Percentiles rank a stretch among this genome's conserved stretches.
These are phyloP conservation scores for Fusarium circinatum DNA, from an alignment of 2,329 filamentous ascomycete genomes.

Conservation along the genomic window DNA sequence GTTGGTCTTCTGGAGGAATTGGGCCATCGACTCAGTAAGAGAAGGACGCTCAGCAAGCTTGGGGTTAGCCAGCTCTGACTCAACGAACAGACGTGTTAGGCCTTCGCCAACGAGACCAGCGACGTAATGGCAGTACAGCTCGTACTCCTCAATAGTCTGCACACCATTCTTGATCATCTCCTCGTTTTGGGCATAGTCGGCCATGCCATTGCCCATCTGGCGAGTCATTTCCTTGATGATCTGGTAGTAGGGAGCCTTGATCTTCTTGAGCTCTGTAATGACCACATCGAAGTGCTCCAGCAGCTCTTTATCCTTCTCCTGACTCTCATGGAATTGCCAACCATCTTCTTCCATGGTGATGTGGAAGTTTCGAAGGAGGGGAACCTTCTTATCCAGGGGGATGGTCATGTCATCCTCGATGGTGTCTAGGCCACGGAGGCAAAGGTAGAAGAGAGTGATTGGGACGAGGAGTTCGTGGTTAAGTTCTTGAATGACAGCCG, in stretches of 20 bases:
- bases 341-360: slow-evolving; percentile 81
- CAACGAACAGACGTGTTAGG: slow-evolving; percentile 88
- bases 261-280: slow-evolving; percentile 84
- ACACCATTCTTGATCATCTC: slow-evolving; percentile 84
- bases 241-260: slow-evolving; percentile 83
- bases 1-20: slow-evolving; percentile 98
- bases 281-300: slow-evolving; percentile 93
- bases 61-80: slow-evolving; percentile 86
- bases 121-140: slow-evolving; percentile 97
- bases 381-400: slow-evolving; percentile 81
- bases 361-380: slow-evolving; percentile 85
- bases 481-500: slow-evolving; percentile 92
- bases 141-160: slow-evolving; percentile 86
- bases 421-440: slow-evolving; percentile 93
- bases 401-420: slow-evolving; percentile 99
- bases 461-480: slow-evolving; percentile 93
- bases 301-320: slow-evolving; percentile 94
- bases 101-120: slow-evolving; percentile 98
- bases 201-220: slow-evolving; percentile 99
- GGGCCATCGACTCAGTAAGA: slow-evolving; percentile 94
- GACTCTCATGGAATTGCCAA: slow-evolving; percentile 89
- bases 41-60: slow-evolving; percentile 80
- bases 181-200: slow-evolving; percentile 88
- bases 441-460: slow-evolving; percentile 90
- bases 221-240: slow-evolving; percentile 94